phyloP scores from a whole-genome alignment of 2,329 filamentous ascomycete species.

The Pestalotiopsis sp. region DNA sequence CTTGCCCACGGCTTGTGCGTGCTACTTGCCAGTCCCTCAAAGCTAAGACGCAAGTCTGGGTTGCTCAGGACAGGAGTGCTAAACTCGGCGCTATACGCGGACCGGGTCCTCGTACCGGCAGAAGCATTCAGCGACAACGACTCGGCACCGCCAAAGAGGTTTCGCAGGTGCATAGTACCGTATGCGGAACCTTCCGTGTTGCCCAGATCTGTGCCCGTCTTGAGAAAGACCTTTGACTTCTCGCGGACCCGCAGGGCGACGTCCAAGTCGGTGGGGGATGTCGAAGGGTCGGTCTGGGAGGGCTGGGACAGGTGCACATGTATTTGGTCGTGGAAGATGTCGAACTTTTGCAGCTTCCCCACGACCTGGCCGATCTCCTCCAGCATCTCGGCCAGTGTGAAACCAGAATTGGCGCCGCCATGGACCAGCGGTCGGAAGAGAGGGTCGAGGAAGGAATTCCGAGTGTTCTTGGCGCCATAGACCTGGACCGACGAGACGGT shows the following conservation, averaged over 20 bases:
- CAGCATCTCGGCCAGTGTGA: conserved; percentile 81
- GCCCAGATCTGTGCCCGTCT: conserved; percentile 92
- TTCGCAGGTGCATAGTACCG: conserved; percentile 82
- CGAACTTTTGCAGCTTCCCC: conserved; percentile 73
- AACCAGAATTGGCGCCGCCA: conserved; percentile 65
- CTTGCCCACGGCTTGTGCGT: conserved; percentile 92
- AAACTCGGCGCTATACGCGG: conserved; percentile 86
- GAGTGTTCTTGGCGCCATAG: conserved; percentile 81
- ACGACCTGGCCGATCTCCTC: conserved; percentile 29
- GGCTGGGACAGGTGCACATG: conserved; percentile 82
- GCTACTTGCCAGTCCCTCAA: conserved; percentile 81
- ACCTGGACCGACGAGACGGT: conserved; percentile 85
- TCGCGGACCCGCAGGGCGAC: conserved; percentile 79
- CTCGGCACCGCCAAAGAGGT: conserved; percentile 93
- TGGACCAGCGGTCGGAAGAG: conserved; percentile 79
- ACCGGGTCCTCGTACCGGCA: conserved; percentile 85
- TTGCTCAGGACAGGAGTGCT: conserved; percentile 83
- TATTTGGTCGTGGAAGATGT: conserved; percentile 85
- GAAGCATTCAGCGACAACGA: conserved; percentile 85
- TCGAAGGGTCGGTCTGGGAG: conserved; percentile 66
- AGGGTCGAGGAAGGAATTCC: conserved; percentile 79
- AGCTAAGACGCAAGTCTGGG: conserved; percentile 76
- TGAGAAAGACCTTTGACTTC: conserved; percentile 80
- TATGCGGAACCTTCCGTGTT: conserved; percentile 95
- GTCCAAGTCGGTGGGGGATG: conserved; percentile 77